Conservation (phyloP, 2,329 filamentous ascomycete genomes). For the Trichophaea hybrida region DNA sequence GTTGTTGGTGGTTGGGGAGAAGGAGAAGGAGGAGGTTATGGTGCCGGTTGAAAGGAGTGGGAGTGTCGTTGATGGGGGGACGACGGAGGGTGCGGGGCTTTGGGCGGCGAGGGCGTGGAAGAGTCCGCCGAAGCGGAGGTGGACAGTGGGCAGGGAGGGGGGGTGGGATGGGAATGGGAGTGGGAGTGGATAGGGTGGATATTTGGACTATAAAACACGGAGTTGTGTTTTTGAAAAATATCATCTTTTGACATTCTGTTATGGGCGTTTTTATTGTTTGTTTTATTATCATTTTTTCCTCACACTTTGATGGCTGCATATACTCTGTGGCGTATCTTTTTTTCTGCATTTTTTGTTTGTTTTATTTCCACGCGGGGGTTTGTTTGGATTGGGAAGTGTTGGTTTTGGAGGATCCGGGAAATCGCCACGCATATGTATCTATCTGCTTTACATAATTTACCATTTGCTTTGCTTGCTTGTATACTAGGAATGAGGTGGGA, state of each 20-base stretch:
- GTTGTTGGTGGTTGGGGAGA: not conserved
- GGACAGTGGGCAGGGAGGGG: slow-evolving; percentile 3
- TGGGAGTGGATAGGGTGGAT: not conserved
- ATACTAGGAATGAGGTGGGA: too few species aligned
- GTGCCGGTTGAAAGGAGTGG: not conserved
- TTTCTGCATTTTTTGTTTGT: not conserved
- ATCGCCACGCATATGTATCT: too few species aligned
- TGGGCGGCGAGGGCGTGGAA: slow-evolving; percentile 4
- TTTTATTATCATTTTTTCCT: not conserved
- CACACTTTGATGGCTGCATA: slow-evolving; percentile 4
- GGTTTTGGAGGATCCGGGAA: too few species aligned
- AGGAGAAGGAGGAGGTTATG: not conserved
- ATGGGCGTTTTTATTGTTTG: not conserved
- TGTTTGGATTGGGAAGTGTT: too few species aligned
- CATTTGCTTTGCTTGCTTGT: too few species aligned
- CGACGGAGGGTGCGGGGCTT: not conserved
- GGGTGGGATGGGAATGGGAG: not conserved
- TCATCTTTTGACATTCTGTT: slow-evolving; percentile 7
- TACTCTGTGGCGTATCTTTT: slow-evolving; percentile 11
- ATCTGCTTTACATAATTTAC: too few species aligned
- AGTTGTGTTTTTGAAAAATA: not conserved
- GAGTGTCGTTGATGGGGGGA: not conserved
- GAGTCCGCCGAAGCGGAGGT: not conserved
- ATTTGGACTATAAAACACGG: not conserved
- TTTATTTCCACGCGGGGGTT: too few species aligned